Base-by-base conservation (phyloP, 345 rosid species). In the Arabidopsis arenosa region DNA sequence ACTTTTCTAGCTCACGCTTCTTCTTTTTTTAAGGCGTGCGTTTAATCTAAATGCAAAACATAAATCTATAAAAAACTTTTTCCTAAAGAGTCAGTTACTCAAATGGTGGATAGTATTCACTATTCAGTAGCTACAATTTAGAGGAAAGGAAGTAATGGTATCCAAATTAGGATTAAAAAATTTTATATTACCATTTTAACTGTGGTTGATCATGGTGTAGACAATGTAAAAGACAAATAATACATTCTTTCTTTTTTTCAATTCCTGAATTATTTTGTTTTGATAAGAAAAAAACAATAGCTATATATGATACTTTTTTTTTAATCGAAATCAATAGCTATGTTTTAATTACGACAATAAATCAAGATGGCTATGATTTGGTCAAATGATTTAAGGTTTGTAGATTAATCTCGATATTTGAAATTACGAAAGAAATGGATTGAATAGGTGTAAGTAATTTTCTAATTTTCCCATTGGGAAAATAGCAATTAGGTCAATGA, bases 401-500 rank as follows among this genome's bases (percentile, higher is more conserved):
- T 74, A 56, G n/a, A 49, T 6, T 21, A 45, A 45, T 66, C 17
- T 15, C 11, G 23, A 14, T 33, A 33, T 1, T n/a, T 7, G 33
- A 56, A 17, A 14, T 26, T 18, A 45, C 2, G 45, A 45, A 37
- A 75, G 9, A 68, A 59, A 30, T 6, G 8, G 40, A 57, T 56
- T 56, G 14, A 15, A 65, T 14, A 18, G 47, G 9, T 51, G 15
- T 52, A 14, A 7, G 32, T 48, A 14, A 39, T 61, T 58, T 48
- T 33, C 13, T 13, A 39, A 58, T 13, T 67, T 66, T 75, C 63
- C 21, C 73, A 75, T 26, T 66, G 67, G 63, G 12, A n/a, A 51
- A 30, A 30, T 51, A 33, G 60, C 53, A 67, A 32, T 53, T 43
- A 69, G 35, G 72, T 70, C 72, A 77, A 77, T 62, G 72, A 70